A percentile compares a stretch with the other conserved stretches of the same genome.
Conservation (phyloP, 2,329 filamentous ascomycete species). For the Scedosporium apiospermum region DNA sequence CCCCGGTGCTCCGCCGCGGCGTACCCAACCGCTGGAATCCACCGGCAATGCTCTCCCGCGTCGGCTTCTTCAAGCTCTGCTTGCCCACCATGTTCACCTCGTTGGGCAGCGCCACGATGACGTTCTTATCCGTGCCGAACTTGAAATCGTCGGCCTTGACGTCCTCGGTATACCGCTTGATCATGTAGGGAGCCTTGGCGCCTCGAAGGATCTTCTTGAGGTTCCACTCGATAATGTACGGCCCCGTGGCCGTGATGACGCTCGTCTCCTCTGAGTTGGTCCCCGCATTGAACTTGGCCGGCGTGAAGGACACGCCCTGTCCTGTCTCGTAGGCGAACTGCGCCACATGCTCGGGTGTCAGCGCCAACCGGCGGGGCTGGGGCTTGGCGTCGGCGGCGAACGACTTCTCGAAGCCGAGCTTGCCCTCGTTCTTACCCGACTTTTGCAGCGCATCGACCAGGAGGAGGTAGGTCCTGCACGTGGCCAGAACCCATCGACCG, state of each 20-base stretch:
- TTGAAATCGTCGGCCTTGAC: constrained; percentile 99
- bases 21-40: constrained; percentile 28
- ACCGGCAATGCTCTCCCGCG: constrained; percentile 81
- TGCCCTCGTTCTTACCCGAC: constrained; percentile 90
- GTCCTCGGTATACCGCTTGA: constrained; percentile 91
- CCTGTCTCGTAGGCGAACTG: constrained; percentile 97
- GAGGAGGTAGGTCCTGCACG: constrained; percentile 87
- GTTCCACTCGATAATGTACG: constrained; percentile 95
- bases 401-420: constrained; percentile 91
- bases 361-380: constrained; percentile 77
- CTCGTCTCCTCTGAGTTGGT: constrained; percentile 75
- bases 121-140: constrained; percentile 93
- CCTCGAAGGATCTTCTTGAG: constrained; percentile 80
- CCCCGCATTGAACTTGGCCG: constrained; percentile 88
- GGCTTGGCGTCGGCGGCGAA: constrained; percentile 92
- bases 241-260: constrained; percentile 92
- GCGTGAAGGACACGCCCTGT: constrained; percentile 75
- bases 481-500: constrained; percentile 90
- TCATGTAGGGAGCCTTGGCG: constrained; percentile 81
- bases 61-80: constrained; percentile 74
- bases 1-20: constrained; percentile 41
- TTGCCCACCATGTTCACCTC: constrained; percentile 97
- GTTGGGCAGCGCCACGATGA: constrained; percentile 92
- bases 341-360: constrained; percentile 86
- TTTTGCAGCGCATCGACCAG: constrained; percentile 89